phyloP scores from a whole-genome alignment of 345 rosid genomes.

The Adansonia digitata region DNA sequence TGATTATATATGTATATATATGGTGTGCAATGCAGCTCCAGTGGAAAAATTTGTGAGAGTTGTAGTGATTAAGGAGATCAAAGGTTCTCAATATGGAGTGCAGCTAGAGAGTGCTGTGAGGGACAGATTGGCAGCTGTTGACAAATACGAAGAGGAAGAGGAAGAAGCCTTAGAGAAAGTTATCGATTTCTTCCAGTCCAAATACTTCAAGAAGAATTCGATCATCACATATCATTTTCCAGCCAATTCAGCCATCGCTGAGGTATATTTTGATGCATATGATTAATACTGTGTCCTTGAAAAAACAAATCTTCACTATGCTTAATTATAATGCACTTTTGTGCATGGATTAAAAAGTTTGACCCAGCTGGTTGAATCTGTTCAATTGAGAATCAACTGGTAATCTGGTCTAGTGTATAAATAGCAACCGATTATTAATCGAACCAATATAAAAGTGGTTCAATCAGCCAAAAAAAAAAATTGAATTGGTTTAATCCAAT shows the following conservation, averaged over 20 bases:
- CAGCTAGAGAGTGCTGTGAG: conserved; percentile 78
- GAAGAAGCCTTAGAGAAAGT: conserved; percentile 77
- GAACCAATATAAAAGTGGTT: too few species aligned
- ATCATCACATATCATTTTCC: conserved; percentile 72
- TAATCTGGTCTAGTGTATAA: too few species aligned
- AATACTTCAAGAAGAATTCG: conserved; percentile 69
- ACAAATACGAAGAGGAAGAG: conserved; percentile 91
- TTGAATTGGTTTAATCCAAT: too few species aligned
- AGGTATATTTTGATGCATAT: conserved; percentile 50
- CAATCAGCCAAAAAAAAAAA: too few species aligned
- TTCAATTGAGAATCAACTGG: too few species aligned
- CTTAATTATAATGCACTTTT: too few species aligned
- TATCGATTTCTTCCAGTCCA: conserved; percentile 75
- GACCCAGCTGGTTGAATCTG: too few species aligned
- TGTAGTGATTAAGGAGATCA: conserved; percentile 88
- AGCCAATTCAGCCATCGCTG: conserved; percentile 37
- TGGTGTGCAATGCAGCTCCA: conserved; percentile 47
- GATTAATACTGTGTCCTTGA: too few species aligned
- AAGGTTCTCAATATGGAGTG: conserved; percentile 94
- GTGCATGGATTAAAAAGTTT: too few species aligned
- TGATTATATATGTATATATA: background rate
- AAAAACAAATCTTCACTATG: too few species aligned
- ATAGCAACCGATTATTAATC: too few species aligned
- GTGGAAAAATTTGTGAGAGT: conserved; percentile 67
- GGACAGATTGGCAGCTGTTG: conserved; percentile 75